A percentile compares a stretch with the other conserved stretches of the same genome.
phyloP scores from a whole-genome alignment of 441 rosid species.

The Flueggea neowawraea region DNA sequence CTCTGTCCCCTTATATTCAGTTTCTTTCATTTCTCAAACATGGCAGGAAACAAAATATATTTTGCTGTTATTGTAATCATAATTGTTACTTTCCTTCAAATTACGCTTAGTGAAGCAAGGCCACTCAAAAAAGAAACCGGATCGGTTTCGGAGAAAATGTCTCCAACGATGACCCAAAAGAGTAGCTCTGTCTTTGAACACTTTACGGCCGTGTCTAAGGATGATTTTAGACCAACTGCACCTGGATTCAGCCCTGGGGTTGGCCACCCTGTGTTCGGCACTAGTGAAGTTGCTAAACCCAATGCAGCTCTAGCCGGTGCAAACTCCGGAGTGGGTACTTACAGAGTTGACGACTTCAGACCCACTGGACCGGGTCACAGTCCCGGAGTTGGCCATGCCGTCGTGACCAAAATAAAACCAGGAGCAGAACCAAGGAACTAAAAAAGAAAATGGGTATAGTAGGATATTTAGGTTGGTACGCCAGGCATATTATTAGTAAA shows the following conservation, averaged over 20 bases:
- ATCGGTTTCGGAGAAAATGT: not conserved
- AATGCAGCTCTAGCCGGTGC: not conserved
- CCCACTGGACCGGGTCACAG: conserved; percentile 1
- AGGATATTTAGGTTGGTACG: no score
- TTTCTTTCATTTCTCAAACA: not conserved
- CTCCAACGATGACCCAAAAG: no score
- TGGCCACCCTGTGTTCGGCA: conserved; percentile 10
- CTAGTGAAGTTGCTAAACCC: not conserved
- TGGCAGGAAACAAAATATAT: not conserved
- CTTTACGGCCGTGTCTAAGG: not conserved
- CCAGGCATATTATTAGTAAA: no score
- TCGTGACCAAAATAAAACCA: not conserved
- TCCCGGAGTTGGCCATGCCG: conserved; percentile 19
- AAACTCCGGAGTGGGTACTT: no score
- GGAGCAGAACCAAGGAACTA: not conserved
- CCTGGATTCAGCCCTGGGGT: conserved; percentile 23
- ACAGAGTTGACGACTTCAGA: not conserved
- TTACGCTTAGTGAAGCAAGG: conserved; percentile 23
- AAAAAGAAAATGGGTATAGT: no score
- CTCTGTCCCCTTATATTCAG: no score
- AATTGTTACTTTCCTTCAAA: conserved; percentile 15
- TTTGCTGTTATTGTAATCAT: conserved; percentile 14
- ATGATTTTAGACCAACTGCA: conserved; percentile 32
- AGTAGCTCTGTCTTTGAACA: not conserved
- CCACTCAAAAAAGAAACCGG: conserved; percentile 11